Conservation (phyloP, 768 basidiomycete genomes). For the Lactifluus subvellereus region DNA sequence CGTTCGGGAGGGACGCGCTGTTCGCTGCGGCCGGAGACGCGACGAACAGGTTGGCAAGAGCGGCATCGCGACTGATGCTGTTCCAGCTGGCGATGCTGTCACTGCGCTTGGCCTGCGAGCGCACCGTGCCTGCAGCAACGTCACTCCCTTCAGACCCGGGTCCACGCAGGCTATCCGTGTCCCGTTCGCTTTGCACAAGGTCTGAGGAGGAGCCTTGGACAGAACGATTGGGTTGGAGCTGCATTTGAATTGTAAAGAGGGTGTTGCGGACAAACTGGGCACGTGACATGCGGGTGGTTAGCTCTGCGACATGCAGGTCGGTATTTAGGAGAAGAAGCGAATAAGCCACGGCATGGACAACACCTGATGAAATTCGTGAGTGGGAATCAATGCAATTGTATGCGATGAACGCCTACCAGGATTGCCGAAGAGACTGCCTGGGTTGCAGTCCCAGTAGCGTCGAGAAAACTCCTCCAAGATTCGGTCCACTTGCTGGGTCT, state of each 20-base stretch:
- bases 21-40: conserved; percentile 26
- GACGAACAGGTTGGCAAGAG: conserved; percentile 30
- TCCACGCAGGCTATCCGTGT: conserved; percentile 54
- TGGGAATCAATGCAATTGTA: conserved; percentile 9
- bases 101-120: conserved; percentile 62
- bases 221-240: conserved; percentile 51
- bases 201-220: conserved; percentile 53
- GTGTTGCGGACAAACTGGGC: conserved; percentile 91
- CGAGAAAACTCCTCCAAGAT: conserved; percentile 89
- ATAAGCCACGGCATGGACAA: conserved; percentile 93
- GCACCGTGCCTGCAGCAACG: conserved; percentile 31
- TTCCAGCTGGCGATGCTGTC: conserved; percentile 84
- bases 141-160: conserved; percentile 56
- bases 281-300: conserved; percentile 84
- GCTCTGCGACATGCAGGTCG: conserved; percentile 92
- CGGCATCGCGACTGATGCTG: conserved; percentile 61
- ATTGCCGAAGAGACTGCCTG: conserved; percentile 70
- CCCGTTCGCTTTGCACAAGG: conserved; percentile 64
- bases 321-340: conserved; percentile 93
- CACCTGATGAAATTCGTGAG: conserved; percentile 42
- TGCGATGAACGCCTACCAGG: conserved; percentile 52
- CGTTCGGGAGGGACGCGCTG: conserved; percentile 39
- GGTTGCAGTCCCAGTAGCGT: conserved; percentile 91
- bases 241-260: conserved; percentile 76
- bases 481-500: conserved; percentile 96